A percentile compares a stretch with the other conserved stretches of the same genome.
phyloP scores from a whole-genome alignment of 257 asterid genomes.

The Orobanche coerulescens region DNA sequence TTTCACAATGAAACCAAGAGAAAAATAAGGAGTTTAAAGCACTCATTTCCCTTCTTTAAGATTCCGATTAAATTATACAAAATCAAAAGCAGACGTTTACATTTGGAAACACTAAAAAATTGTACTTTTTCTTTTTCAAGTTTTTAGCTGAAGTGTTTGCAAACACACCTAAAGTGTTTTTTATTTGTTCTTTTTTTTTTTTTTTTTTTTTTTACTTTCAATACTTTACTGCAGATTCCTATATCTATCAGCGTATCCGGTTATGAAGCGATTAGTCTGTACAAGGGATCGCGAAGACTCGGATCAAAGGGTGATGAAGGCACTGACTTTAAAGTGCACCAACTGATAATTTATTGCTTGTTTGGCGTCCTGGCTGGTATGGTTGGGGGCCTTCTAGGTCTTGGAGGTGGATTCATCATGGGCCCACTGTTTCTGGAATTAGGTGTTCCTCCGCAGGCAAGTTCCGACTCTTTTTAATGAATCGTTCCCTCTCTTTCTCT shows the following conservation, averaged over 20 bases:
- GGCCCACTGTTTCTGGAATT: slow-evolving; percentile 56
- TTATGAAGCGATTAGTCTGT: slow-evolving; percentile 57
- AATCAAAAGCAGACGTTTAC: background rate
- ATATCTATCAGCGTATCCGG: slow-evolving; percentile 66
- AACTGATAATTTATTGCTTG: slow-evolving; percentile 57
- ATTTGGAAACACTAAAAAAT: background rate
- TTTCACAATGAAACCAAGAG: background rate
- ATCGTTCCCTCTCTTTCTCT: background rate
- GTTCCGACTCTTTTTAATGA: background rate
- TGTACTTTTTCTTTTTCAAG: background rate
- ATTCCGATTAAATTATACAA: background rate
- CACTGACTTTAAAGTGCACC: slow-evolving; percentile 52
- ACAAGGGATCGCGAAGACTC: slow-evolving; percentile 81
- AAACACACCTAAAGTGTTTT: background rate
- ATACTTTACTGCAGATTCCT: slow-evolving; percentile 50
- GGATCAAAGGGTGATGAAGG: slow-evolving; percentile 70
- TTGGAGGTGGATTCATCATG: slow-evolving; percentile 93
- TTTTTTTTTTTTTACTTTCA: background rate
- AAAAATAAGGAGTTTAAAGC: background rate
- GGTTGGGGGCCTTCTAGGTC: slow-evolving; percentile 94
- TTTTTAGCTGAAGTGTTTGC: background rate
- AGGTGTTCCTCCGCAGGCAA: slow-evolving; percentile 69
- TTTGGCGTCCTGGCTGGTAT: slow-evolving; percentile 79
- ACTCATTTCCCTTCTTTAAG: background rate
- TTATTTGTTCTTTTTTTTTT: background rate